A percentile compares a stretch with the other conserved stretches of the same genome.
Evolutionary conservation across 1,284 basidiomycete genomes (phyloP).

Genomic region (Marasmius fiardii): DNA sequence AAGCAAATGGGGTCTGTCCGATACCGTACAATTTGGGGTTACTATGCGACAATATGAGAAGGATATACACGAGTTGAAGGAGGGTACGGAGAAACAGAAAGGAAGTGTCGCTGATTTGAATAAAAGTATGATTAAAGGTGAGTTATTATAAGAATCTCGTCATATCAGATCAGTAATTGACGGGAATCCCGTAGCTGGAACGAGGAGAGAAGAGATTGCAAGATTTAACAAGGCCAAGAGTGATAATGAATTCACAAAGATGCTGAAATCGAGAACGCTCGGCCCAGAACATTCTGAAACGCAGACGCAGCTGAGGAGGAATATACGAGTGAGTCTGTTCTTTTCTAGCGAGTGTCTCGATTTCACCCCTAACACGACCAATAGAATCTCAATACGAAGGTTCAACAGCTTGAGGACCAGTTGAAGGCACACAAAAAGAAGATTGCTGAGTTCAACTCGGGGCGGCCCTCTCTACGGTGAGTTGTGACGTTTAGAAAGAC

Average conservation of each 20-base stretch:
- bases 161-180: too few relatives aligned
- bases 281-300: slow-evolving; percentile 86
- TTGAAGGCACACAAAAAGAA: slow-evolving; percentile 69
- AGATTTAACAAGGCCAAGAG: slow-evolving; percentile 32
- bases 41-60: slow-evolving; percentile 43
- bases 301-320: slow-evolving; percentile 70
- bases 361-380: slow-evolving; percentile 10
- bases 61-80: slow-evolving; percentile 50
- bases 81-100: slow-evolving; percentile 36
- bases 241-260: slow-evolving; percentile 78
- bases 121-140: slow-evolving; percentile 67
- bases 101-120: slow-evolving; percentile 52
- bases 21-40: slow-evolving; percentile 48
- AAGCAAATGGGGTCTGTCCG: slow-evolving; percentile 52
- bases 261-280: slow-evolving; percentile 78
- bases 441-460: slow-evolving; percentile 59
- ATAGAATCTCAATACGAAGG: slow-evolving; percentile 64
- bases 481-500: slow-evolving; percentile 20
- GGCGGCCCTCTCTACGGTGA: slow-evolving; percentile 61
- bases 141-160: slow-evolving; percentile 9
- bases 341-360: neutral
- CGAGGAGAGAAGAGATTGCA: slow-evolving; percentile 43
- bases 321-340: slow-evolving; percentile 52
- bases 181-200: too few relatives aligned
- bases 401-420: slow-evolving; percentile 77